These are phyloP conservation scores for Aspergillus sp. DNA, from an alignment of 2,329 filamentous ascomycete genomes.

Conservation along the genomic window DNA sequence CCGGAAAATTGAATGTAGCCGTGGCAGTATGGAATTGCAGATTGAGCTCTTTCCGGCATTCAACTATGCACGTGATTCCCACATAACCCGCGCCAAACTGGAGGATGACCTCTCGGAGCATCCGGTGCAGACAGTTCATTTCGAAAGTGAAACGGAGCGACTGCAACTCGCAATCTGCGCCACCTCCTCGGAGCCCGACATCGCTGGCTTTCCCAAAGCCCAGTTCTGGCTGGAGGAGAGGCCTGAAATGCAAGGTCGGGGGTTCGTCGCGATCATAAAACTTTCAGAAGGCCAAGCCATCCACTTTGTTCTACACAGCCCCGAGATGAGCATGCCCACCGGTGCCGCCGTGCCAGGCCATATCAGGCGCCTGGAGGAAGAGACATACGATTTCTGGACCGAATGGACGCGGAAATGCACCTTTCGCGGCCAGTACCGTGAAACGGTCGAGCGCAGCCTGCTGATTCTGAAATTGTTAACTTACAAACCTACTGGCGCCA, in stretches of 20 bases:
- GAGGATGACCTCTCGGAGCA: constrained; percentile 33
- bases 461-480: constrained; percentile 71
- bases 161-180: constrained; percentile 63
- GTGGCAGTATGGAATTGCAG: constrained; percentile 58
- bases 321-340: constrained; percentile 52
- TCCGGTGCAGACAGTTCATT: constrained; percentile 55
- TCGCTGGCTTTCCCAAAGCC: constrained; percentile 44
- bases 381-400: constrained; percentile 66
- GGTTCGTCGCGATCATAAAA: constrained; percentile 54
- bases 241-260: constrained; percentile 52
- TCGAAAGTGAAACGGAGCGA: constrained; percentile 52
- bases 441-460: constrained; percentile 63
- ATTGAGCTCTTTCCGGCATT: constrained; percentile 68
- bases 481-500: constrained; percentile 71
- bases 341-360: constrained; percentile 52
- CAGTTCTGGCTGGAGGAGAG: constrained; percentile 50
- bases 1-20: constrained; percentile 64
- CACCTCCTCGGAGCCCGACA: constrained; percentile 50
- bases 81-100: constrained; percentile 35
- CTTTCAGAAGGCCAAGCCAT: constrained; percentile 61
- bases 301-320: constrained; percentile 62
- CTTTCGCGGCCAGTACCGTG: constrained; percentile 66
- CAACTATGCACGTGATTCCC: constrained; percentile 59
- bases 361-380: constrained; percentile 58
- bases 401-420: constrained; percentile 65